Base-by-base conservation (phyloP, 164 flowering plant species). In the Vitis rotundifolia region DNA sequence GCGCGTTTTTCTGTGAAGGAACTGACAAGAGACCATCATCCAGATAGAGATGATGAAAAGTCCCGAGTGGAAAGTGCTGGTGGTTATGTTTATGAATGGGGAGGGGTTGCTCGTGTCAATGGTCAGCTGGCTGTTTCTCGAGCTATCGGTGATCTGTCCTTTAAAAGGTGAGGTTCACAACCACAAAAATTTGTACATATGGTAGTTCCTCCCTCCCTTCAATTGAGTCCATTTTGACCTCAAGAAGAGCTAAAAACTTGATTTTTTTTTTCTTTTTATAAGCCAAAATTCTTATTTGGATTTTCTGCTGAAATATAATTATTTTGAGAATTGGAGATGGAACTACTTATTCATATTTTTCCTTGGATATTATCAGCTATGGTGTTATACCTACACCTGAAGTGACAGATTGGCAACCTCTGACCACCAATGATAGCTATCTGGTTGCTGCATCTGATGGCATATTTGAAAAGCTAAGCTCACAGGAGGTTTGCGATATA, bases 401-500 rank as follows among this genome's bases (percentile, higher is more conserved):
- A 81, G 87, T 96, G 77, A 89, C 90, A 55, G 98, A 86, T 74
- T 96, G 99, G 99, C 90, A 80, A 71, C 83, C 85, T 77, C 77
- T 96, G 74, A 68, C 83, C 22, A 69, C 64, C 50, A 93, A 90
- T 70, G 99, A 93, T 77, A 88, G 86, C 75, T 91, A 85, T 78
- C 78, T 96, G 72, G 88, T 96, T 62, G 97, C 83, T 74, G 97
- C 97, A 67, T 89, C 99, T 69, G 99, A 96, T 87, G 99, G 99
- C 49, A 65, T 96, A 67, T 89, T 96, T 74, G 99, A 96, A 71
- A 89, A 85, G 77, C 72, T 91, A 76, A 83, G 86, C 67, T 66
- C 87, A 19, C 93, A 89, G 72, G 98, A 96, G 79, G 84, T 91
- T 61, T 96, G 99, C 84, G 97, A 93, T 83, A 56, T 93, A 56